Evolutionary conservation across 805 yeast species (phyloP).

Genomic region (Yamadazyma nakazawae): DNA sequence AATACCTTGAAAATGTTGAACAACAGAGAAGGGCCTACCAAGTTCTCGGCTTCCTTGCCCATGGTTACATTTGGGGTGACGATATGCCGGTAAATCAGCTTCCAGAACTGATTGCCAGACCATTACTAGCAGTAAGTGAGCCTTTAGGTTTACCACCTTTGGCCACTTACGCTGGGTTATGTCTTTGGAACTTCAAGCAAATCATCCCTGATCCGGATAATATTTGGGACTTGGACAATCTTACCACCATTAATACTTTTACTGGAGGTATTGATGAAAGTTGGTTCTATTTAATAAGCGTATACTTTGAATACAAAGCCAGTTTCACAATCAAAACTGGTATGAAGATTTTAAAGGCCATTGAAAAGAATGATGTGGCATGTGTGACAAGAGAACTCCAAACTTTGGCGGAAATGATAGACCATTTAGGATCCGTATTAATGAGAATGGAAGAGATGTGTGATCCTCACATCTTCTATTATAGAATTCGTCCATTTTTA

Average conservation of each 20-base stretch:
- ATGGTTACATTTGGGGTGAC: slow-evolving; percentile 88
- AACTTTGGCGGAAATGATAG: slow-evolving; percentile 69
- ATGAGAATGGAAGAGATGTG: slow-evolving; percentile 90
- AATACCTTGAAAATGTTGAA: slow-evolving; percentile 39
- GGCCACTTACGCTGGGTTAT: slow-evolving; percentile 82
- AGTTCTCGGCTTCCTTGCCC: slow-evolving; percentile 73
- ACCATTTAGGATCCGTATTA: slow-evolving; percentile 65
- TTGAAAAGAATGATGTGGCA: slow-evolving; percentile 43
- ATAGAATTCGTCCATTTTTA: slow-evolving; percentile 78
- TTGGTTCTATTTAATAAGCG: slow-evolving; percentile 91
- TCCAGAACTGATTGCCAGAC: slow-evolving; percentile 68
- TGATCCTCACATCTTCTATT: slow-evolving; percentile 89
- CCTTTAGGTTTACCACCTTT: slow-evolving; percentile 75
- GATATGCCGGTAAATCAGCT: slow-evolving; percentile 57
- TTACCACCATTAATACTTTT: slow-evolving; percentile 78
- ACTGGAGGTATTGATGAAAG: slow-evolving; percentile 90
- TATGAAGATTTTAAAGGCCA: slow-evolving; percentile 58
- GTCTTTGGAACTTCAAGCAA: slow-evolving; percentile 82
- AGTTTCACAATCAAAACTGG: slow-evolving; percentile 69
- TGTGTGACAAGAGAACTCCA: slow-evolving; percentile 50
- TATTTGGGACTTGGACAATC: slow-evolving; percentile 57
- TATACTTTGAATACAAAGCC: slow-evolving; percentile 80
- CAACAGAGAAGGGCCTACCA: slow-evolving; percentile 80
- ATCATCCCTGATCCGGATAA: slow-evolving; percentile 45
- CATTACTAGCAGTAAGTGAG: slow-evolving; percentile 59